These are phyloP conservation scores for Fusarium annulatum DNA, from an alignment of 2,329 filamentous ascomycete genomes.

Conservation along the genomic window DNA sequence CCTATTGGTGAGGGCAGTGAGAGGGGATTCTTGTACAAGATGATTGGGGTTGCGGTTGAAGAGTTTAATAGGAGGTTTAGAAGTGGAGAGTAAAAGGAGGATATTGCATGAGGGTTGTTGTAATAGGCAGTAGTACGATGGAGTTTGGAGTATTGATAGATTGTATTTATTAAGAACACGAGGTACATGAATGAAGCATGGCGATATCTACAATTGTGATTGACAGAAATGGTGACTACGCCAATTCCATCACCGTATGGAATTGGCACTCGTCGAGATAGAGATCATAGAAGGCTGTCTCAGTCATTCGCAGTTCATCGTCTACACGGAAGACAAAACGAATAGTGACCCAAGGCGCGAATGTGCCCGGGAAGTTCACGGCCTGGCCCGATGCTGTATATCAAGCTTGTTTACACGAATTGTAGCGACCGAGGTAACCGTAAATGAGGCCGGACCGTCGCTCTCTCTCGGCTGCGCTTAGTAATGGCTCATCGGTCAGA, in stretches of 20 bases:
- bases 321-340: neutral
- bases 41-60: constrained; percentile 73
- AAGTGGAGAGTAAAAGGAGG: constrained; percentile 47
- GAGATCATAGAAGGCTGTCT: neutral
- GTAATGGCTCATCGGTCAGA: neutral
- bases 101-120: neutral
- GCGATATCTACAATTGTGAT: neutral
- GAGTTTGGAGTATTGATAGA: constrained; percentile 20
- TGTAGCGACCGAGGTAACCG: neutral
- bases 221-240: fast-evolving
- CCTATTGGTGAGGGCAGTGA: constrained; percentile 90
- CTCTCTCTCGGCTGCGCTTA: neutral
- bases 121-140: constrained; percentile 7
- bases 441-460: neutral
- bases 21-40: constrained; percentile 71
- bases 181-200: neutral
- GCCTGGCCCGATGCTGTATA: neutral
- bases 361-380: neutral
- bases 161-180: constrained; percentile 9
- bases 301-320: neutral
- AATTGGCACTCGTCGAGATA: neutral
- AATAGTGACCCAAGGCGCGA: neutral
- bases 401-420: neutral
- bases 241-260: fast-evolving
- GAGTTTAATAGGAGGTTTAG: constrained; percentile 74